These are phyloP conservation scores for Vitis rupestris DNA, from an alignment of 164 flowering plant species.

Conservation along the genomic window DNA sequence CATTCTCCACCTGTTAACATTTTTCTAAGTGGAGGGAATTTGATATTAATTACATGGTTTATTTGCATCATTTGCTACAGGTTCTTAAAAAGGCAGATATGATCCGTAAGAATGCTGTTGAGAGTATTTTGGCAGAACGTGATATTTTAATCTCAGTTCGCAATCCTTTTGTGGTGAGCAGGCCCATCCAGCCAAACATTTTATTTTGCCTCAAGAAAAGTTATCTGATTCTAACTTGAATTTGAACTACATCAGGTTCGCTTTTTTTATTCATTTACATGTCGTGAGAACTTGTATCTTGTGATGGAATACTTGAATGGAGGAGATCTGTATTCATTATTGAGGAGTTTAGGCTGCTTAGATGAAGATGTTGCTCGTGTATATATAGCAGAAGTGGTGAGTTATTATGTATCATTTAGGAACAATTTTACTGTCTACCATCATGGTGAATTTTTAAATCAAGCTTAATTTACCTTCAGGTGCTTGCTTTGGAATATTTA, in stretches of 20 bases:
- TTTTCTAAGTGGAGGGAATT: no score
- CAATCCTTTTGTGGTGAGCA: slow-evolving; percentile 98
- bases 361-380: slow-evolving; percentile 97
- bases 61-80: slow-evolving; percentile 34
- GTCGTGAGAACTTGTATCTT: slow-evolving; percentile 95
- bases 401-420: slow-evolving; percentile 22
- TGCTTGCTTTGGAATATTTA: slow-evolving; percentile 95
- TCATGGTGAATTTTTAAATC: not conserved
- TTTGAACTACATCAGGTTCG: slow-evolving; percentile 67
- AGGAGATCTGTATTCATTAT: slow-evolving; percentile 92
- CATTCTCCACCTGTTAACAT: no score
- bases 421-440: not conserved
- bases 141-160: slow-evolving; percentile 95
- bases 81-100: slow-evolving; percentile 97
- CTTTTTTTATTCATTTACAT: slow-evolving; percentile 98
- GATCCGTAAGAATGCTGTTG: slow-evolving; percentile 99
- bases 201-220: not conserved
- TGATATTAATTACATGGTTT: not conserved
- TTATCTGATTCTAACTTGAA: slow-evolving; percentile 24
- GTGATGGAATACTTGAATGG: slow-evolving; percentile 99
- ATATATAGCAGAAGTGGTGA: slow-evolving; percentile 98
- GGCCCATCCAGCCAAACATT: slow-evolving; percentile 22
- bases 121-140: slow-evolving; percentile 98
- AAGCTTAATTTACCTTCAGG: slow-evolving; percentile 38
- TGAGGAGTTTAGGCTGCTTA: slow-evolving; percentile 97